Evolutionary conservation across 495 filamentous ascomycete species (phyloP), one percentile per base, ranked within the genome.

Genomic region (Opeltia flavorubescens): DNA sequence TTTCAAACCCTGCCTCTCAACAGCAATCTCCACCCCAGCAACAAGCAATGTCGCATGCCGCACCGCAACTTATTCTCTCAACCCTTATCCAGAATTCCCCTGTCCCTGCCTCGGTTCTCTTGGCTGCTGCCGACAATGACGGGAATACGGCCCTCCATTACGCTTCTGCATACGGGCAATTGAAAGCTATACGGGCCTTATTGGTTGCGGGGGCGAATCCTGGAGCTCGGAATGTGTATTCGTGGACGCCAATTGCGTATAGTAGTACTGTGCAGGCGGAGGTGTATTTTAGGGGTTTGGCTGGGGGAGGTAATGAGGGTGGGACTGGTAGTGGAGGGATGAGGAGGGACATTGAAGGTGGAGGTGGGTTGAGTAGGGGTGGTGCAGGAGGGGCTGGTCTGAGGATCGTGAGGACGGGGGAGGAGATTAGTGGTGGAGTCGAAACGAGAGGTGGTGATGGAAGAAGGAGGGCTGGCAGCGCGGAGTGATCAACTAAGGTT

Each of bases 141-240:
- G 85, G 85, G 9, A 88, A 89, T 55, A 89, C 83, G 18, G 77
- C 84, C 11, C 69, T 91, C 46, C 86, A 93, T 63, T 69, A 76
- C 55, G 76, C 76, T 7, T 69, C 65, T 34, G 75, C 75, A 4
- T 69, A 81, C 54, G 85, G 86, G 12, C 76, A 86, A 53, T 62
- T 87, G 30, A 78, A 84, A 49, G 78, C 83, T 3, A 62, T 89
- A 42, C 71, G 86, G 34, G 77, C 82, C 20, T 62, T 93, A 20
- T 66, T 91, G 20, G 72, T 75, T 2, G 71, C 72, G 9, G 84
- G 84, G 9, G 82, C 84, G 38, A 73, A 78, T 47, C 70, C 78
- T 1, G 66, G 74, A 40, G 76, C 69, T 38, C 69, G 59, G 55
- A 93, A 93, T 55, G 62, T 71, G 3, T 80, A 76, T 67, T 77